A percentile compares a stretch with the other conserved stretches of the same genome.
Conservation (phyloP, 495 filamentous ascomycete genomes). For the Neurospora sp. region DNA sequence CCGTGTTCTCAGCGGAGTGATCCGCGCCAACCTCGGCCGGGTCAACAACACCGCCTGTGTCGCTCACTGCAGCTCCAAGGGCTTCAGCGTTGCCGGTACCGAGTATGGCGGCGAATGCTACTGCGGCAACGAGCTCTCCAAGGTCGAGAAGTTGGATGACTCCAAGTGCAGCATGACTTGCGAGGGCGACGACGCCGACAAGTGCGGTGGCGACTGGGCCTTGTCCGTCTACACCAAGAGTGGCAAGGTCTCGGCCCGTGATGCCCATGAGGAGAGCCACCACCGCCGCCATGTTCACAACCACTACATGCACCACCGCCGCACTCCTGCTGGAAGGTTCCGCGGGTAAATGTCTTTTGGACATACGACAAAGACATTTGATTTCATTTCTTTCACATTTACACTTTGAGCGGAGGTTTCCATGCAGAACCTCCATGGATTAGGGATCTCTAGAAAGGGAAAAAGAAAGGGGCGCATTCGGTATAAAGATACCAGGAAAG, state of each 20-base stretch:
- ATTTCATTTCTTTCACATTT: neutral
- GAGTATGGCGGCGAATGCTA: slow-evolving; percentile 59
- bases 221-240: slow-evolving; percentile 31
- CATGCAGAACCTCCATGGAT: neutral
- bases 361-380: neutral
- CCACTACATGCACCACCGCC: slow-evolving; percentile 17
- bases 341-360: neutral
- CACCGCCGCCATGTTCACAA: slow-evolving; percentile 15
- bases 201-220: slow-evolving; percentile 36
- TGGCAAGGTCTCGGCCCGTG: slow-evolving; percentile 4
- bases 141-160: slow-evolving; percentile 30
- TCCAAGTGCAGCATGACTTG: slow-evolving; percentile 33
- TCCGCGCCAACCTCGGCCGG: slow-evolving; percentile 30
- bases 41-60: slow-evolving; percentile 52
- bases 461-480: neutral
- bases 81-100: slow-evolving; percentile 48
- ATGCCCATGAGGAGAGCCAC: neutral
- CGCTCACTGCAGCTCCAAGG: slow-evolving; percentile 40
- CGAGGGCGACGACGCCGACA: slow-evolving; percentile 31
- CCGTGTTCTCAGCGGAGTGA: slow-evolving; percentile 29
- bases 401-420: neutral
- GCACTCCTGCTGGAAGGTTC: slow-evolving; percentile 6
- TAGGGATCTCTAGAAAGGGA: neutral
- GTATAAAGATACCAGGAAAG: neutral
- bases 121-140: slow-evolving; percentile 43